Evolutionary conservation across 2,329 filamentous ascomycete species (phyloP), one percentile per base, ranked within the genome.

Genomic region (Aspergillus terreus): DNA sequence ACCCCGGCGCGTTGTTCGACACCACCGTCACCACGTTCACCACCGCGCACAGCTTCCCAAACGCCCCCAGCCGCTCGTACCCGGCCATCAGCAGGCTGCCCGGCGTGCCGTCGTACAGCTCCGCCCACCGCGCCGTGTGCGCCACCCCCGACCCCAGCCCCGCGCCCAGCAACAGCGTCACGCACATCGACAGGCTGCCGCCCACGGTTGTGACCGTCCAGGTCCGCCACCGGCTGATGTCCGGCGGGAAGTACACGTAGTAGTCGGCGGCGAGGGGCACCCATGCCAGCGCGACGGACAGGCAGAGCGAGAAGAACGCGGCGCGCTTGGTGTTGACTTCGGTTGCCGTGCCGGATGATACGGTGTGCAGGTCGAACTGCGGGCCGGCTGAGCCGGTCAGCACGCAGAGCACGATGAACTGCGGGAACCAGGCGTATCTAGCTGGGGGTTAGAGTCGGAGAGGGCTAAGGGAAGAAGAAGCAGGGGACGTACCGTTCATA

Each of bases 1-100:
- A 70, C 3, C 71, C 69, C 1, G 74, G 74, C 2, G 70, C 70
- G 51, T 75, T 76, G 58, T 76, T 77, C 4, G 71, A 69, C 38
- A 77, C 65, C 47, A 73, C 62, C 3, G 71, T 69, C 6, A 77
- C 63, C 14, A 72, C 70, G 49, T 76, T 65, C 49, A 76, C 63
- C 50, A 74, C 70, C 10, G 68, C 68, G 49, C 73, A 76, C 56
- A 76, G 71, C 38, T 69, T 68, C 11, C 74, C 74, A 54, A 76
- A 75, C 3, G 59, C 64, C 11, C 73, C 72, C 4, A 76, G 63
- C 14, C 63, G 61, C 49, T 61, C 64, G 58, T 71, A 76, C 5
- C 59, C 69, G 12, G 67, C 69, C 54, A 70, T 66, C 48, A 76
- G 51, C 32, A 76, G 56, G 6, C 69, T 70, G 4, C 72, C 74